Evolutionary conservation across 1,284 basidiomycete genomes (phyloP), one percentile per base, ranked within the genome.

Genomic region (Jaminaea rosea): DNA sequence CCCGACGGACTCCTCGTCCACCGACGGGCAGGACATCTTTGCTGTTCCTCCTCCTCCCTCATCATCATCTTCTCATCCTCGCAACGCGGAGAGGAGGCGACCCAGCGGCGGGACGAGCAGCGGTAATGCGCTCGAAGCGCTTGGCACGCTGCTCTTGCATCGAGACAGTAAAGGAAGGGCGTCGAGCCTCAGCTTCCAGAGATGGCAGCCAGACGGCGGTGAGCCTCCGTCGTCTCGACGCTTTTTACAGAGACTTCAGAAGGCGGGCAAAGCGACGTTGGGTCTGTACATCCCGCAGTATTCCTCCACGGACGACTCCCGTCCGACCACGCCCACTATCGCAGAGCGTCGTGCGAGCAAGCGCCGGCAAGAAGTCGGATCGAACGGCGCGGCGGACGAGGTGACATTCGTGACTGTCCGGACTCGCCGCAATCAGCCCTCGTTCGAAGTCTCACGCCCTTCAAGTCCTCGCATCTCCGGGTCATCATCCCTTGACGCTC

Each of bases 71-170:
- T 26, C 5, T 46, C 26, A 4, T 32, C 26, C 6, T 26, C 26
- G 11, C 23, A 27, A 39, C 17, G 17, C 47, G 49, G 34, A 3
- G 3, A 11, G 26, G 31, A 50, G 26, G 44, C 13, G 39, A 24
- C 26, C 10, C 29, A 27, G 31, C 24, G 60, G 53, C 28, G 46
- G 49, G 7, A 54, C 55, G 4, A 63, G 63, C 47, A 72, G 63
- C 31, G 68, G 69, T 19, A 69, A 66, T 44, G 69, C 69, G 3
- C 50, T 72, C 15, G 69, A 72, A 32, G 69, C 69, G 1, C 58
- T 72, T 9, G 64, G 67, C 8, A 63, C 69, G 0, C 49, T 72
- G 1, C 52, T 72, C 5, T 52, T 72, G 34, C 59, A 58, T 5
- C 59, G 58, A 26, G 65, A 69, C 36, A 65, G 59, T 17, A 60